These are phyloP conservation scores for Gamarada debralockiae DNA, from an alignment of 495 filamentous ascomycete species.

Conservation along the genomic window DNA sequence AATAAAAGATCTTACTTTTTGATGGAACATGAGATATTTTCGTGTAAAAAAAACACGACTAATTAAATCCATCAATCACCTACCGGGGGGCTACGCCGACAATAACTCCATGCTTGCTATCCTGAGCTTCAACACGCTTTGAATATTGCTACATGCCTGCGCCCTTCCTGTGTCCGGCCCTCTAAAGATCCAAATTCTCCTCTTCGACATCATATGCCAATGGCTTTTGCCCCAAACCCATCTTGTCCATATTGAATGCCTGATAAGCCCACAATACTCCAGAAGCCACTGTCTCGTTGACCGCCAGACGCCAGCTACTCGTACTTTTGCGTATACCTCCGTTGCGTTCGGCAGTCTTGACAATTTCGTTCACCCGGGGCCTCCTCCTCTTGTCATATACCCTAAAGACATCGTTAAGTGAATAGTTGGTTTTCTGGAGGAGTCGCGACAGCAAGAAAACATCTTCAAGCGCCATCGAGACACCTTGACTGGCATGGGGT, in stretches of 20 bases:
- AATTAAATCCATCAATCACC: no score
- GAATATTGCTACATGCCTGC: no score
- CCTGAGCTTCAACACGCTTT: no score
- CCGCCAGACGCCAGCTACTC: background rate
- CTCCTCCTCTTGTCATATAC: background rate
- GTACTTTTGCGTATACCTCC: background rate
- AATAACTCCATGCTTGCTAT: no score
- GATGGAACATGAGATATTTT: no score
- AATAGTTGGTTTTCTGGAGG: background rate
- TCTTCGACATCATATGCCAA: background rate
- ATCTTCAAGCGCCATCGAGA: slow-evolving; percentile 46
- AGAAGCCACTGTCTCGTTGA: background rate
- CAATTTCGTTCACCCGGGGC: background rate
- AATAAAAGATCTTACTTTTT: no score
- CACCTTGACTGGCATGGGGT: slow-evolving; percentile 32
- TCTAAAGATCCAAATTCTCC: background rate
- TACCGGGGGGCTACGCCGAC: no score
- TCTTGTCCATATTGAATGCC: background rate
- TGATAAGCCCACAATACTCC: background rate
- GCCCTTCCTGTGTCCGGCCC: no score
- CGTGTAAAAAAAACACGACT: no score
- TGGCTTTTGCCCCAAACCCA: background rate
- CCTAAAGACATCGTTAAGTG: background rate
- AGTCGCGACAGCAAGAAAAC: background rate
- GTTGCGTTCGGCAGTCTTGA: background rate